Evolutionary conservation across 345 rosid genomes (phyloP).

Genomic region (Populus alba): DNA sequence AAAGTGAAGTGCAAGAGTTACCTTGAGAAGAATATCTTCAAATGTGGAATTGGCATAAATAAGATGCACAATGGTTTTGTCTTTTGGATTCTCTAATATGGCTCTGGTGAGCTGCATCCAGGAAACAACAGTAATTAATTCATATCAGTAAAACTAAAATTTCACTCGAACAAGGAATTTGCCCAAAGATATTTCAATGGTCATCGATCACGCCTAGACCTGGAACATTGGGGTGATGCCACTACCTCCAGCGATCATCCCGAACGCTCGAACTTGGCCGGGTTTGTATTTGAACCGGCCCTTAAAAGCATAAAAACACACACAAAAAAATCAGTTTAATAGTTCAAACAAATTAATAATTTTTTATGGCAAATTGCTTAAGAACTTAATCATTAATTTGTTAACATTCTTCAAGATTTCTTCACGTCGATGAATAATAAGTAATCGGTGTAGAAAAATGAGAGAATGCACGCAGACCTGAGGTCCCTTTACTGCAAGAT

Average conservation of each 20-base stretch:
- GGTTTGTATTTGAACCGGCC: slow-evolving; percentile 14
- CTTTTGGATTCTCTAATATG: slow-evolving; percentile 20
- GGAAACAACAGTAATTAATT: too few relatives aligned
- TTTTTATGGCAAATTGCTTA: too few relatives aligned
- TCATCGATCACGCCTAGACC: neutral
- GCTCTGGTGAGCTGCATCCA: slow-evolving; percentile 14
- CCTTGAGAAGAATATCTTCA: slow-evolving; percentile 27
- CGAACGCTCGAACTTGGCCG: slow-evolving; percentile 9
- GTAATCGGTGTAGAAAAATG: too few relatives aligned
- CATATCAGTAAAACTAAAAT: neutral
- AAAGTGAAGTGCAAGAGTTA: neutral
- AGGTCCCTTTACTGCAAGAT: slow-evolving; percentile 16
- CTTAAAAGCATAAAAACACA: neutral
- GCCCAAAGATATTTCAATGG: neutral
- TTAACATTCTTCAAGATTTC: too few relatives aligned
- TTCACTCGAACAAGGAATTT: neutral
- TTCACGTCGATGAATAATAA: too few relatives aligned
- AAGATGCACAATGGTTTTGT: slow-evolving; percentile 10
- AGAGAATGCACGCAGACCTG: neutral
- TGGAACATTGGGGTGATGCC: slow-evolving; percentile 29
- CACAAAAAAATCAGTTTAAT: too few relatives aligned
- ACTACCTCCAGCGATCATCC: slow-evolving; percentile 25
- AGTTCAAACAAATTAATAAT: neutral
- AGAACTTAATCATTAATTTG: too few relatives aligned
- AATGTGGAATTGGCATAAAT: slow-evolving; percentile 17